Evolutionary conservation across 768 basidiomycete genomes (phyloP), one percentile per base, ranked within the genome.

Genomic region (Lentinula raphanica): DNA sequence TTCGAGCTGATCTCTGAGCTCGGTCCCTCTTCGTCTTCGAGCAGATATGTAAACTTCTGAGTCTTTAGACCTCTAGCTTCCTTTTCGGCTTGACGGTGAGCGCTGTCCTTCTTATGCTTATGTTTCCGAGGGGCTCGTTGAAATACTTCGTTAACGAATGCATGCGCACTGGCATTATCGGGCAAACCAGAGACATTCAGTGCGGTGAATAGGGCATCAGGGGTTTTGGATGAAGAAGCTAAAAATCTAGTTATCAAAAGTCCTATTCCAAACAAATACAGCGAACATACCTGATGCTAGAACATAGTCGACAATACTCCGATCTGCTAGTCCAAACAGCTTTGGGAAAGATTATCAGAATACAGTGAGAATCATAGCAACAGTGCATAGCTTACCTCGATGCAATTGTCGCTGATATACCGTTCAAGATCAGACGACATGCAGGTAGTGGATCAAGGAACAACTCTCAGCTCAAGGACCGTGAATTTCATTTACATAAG

Each of bases 261-360:
- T n/a, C n/a, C n/a, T n/a, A n/a, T 44, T 17, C 32, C 28, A 5
- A 8, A 29, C 27, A 40, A n/a, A 25, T 7, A 56, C 15, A 12
- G 11, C 9, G 58, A 38, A 68, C 80, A 39, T 62, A 88, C 92
- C 93, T 71, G 90, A 86, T 49, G 92, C 92, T 69, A 92, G 77
- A 35, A 97, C 87, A 70, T 87, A 97, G 75, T 93, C 88, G 63
- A 93, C 83, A 60, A 89, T 91, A 62, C 83, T 92, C 62, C 80
- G 79, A 72, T 96, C 90, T 21, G 94, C 86, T 46, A 92, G 80
- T 56, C 90, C 90, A 64, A 95, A 88, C 64, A 94, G 81, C 90
- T 92, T 63, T 13, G 59, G 12, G 36, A 21, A 12, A 11, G n/a
- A 6, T 38, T 54, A 1, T n/a, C 27, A 49, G 19, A 28, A 23